phyloP scores from a whole-genome alignment of 2,329 filamentous ascomycete species.

The Claviceps sp. region DNA sequence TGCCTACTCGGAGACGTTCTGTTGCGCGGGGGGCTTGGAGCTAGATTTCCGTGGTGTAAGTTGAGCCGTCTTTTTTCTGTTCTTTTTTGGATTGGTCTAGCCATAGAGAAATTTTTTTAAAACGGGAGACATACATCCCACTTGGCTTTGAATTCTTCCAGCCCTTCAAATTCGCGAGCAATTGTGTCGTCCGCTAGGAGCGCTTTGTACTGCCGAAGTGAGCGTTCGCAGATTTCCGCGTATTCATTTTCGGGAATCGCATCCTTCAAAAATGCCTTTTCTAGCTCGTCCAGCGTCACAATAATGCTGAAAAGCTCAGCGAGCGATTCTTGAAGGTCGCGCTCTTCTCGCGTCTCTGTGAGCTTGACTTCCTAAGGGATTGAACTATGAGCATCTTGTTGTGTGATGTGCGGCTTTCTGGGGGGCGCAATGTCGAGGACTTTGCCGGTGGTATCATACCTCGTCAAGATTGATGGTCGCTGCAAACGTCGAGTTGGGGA shows the following conservation, averaged over 20 bases:
- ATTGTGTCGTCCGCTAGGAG: conserved; percentile 84
- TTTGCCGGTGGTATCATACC: conserved; percentile 31
- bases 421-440: not conserved
- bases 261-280: conserved; percentile 94
- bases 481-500: conserved; percentile 68
- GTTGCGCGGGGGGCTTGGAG: conserved; percentile 90
- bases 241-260: conserved; percentile 85
- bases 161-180: conserved; percentile 70
- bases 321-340: conserved; percentile 88
- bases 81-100: no score
- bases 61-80: not conserved
- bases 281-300: conserved; percentile 83
- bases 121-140: conserved; percentile 58
- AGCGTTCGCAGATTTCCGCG: conserved; percentile 86
- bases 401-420: not conserved
- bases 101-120: not conserved
- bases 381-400: not conserved
- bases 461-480: conserved; percentile 91
- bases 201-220: conserved; percentile 93
- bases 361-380: conserved; percentile 73
- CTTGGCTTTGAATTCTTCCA: conserved; percentile 81
- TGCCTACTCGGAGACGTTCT: conserved; percentile 79
- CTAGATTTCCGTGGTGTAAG: conserved; percentile 28
- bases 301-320: conserved; percentile 98
- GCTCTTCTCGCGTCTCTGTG: conserved; percentile 70